Evolutionary conservation across 2,329 filamentous ascomycete species (phyloP).

Genomic region (Westerdykella ornata): DNA sequence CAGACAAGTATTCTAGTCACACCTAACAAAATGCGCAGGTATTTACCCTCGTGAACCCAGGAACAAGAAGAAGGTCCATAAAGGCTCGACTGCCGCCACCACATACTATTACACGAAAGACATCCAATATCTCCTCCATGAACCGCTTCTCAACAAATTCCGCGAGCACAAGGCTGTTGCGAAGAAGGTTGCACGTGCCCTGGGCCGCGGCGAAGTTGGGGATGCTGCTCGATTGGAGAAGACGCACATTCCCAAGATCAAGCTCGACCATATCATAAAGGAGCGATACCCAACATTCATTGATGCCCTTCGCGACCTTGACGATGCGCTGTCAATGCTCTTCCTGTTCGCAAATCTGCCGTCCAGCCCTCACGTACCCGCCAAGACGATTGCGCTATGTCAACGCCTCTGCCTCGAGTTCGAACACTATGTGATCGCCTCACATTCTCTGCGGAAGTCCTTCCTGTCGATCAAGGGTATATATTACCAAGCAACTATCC

Average conservation of each 20-base stretch:
- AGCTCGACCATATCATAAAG: conserved; percentile 92
- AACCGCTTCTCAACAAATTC: conserved; percentile 89
- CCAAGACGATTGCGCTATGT: conserved; percentile 93
- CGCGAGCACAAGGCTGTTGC: conserved; percentile 93
- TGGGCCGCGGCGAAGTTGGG: conserved; percentile 83
- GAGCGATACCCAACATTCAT: conserved; percentile 97
- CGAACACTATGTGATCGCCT: conserved; percentile 92
- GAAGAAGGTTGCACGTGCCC: conserved; percentile 92
- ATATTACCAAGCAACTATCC: conserved; percentile 96
- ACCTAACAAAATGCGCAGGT: conserved; percentile 40
- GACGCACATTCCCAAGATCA: conserved; percentile 82
- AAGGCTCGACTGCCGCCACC: conserved; percentile 80
- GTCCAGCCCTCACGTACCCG: conserved; percentile 78
- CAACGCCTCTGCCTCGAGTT: conserved; percentile 92
- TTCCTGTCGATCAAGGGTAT: conserved; percentile 99
- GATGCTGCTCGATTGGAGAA: conserved; percentile 87
- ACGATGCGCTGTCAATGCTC: conserved; percentile 93
- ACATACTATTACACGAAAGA: conserved; percentile 93
- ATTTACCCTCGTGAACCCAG: conserved; percentile 97
- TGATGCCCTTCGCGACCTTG: conserved; percentile 86
- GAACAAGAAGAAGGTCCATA: conserved; percentile 94
- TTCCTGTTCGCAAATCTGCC: conserved; percentile 97
- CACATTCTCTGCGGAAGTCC: conserved; percentile 85
- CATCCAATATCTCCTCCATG: conserved; percentile 96
- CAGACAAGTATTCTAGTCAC: background rate